phyloP scores from a whole-genome alignment of 768 basidiomycete species.

The Agaricus subrufescens region DNA sequence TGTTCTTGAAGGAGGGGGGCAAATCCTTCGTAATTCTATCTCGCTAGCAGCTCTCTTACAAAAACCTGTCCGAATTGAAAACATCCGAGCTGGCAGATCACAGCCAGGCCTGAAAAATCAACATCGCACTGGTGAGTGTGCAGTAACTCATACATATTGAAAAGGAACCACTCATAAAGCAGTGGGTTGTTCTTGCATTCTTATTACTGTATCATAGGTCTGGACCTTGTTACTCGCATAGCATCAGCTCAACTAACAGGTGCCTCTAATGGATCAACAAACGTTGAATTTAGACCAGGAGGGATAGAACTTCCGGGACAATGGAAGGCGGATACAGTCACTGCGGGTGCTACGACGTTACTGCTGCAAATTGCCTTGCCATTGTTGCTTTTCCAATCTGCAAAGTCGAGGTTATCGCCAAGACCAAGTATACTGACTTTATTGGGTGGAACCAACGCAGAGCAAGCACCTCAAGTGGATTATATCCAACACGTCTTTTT shows the following conservation, averaged over 20 bases:
- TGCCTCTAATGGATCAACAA: conserved; percentile 45
- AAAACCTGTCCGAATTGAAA: conserved; percentile 55
- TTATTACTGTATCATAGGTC: conserved; percentile 33
- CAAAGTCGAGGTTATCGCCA: conserved; percentile 1
- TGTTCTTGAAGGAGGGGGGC: conserved; percentile 60
- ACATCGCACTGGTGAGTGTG: conserved; percentile 55
- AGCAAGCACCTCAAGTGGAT: conserved; percentile 70
- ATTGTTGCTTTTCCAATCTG: conserved; percentile 53
- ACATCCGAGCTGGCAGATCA: conserved; percentile 53
- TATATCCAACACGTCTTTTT: conserved; percentile 62
- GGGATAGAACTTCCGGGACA: conserved; percentile 33
- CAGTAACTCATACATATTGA: neutral
- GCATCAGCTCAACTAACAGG: conserved; percentile 52
- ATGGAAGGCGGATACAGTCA: conserved; percentile 42
- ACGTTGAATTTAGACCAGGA: conserved; percentile 55
- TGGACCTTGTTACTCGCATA: conserved; percentile 61
- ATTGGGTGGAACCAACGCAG: conserved; percentile 70
- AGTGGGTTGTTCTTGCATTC: too few relatives aligned
- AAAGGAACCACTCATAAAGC: too few relatives aligned
- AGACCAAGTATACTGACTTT: conserved; percentile 46
- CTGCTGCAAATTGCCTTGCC: conserved; percentile 71
- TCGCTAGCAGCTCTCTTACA: conserved; percentile 60
- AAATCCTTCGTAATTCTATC: conserved; percentile 67
- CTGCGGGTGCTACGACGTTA: conserved; percentile 69
- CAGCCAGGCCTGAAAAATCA: conserved; percentile 70